phyloP scores from a whole-genome alignment of 2,329 filamentous ascomycete genomes.

The Colletotrichum sp. region DNA sequence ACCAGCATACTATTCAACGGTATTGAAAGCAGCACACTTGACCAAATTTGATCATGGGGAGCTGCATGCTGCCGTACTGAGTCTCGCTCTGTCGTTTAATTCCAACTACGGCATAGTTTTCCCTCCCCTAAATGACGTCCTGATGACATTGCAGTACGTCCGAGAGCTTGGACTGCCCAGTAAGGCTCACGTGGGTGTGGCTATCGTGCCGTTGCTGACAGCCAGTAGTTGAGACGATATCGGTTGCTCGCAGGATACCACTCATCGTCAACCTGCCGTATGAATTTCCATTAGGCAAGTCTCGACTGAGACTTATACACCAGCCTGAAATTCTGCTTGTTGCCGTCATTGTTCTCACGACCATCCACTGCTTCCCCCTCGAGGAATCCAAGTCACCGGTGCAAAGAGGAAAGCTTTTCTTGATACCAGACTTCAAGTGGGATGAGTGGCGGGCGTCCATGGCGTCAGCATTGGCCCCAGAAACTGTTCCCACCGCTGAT shows the following conservation, averaged over 20 bases:
- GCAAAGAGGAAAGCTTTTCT: constrained; percentile 48
- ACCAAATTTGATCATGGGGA: constrained; percentile 53
- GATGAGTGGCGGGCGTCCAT: constrained; percentile 65
- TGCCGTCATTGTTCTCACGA: constrained; percentile 73
- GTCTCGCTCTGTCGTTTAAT: constrained; percentile 68
- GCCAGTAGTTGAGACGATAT: constrained; percentile 27
- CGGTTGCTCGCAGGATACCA: constrained; percentile 62
- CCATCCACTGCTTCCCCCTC: constrained; percentile 82
- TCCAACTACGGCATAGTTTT: constrained; percentile 73
- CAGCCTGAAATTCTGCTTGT: constrained; percentile 80
- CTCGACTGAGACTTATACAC: constrained; percentile 53
- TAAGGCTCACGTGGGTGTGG: constrained; percentile 41
- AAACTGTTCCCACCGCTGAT: constrained; percentile 32
- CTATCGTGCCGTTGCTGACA: neutral
- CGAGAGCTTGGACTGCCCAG: constrained; percentile 77
- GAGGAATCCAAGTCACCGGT: constrained; percentile 56
- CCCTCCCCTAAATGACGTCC: constrained; percentile 73
- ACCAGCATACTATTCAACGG: constrained; percentile 63
- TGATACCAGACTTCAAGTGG: constrained; percentile 71
- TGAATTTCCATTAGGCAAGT: constrained; percentile 56
- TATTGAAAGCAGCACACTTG: constrained; percentile 57
- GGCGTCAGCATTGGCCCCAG: constrained; percentile 26
- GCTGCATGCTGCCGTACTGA: constrained; percentile 69
- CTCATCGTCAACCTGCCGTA: constrained; percentile 58
- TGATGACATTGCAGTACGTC: constrained; percentile 73